Conservation (phyloP, 2,329 filamentous ascomycete species). For the Tothia fuscella region DNA sequence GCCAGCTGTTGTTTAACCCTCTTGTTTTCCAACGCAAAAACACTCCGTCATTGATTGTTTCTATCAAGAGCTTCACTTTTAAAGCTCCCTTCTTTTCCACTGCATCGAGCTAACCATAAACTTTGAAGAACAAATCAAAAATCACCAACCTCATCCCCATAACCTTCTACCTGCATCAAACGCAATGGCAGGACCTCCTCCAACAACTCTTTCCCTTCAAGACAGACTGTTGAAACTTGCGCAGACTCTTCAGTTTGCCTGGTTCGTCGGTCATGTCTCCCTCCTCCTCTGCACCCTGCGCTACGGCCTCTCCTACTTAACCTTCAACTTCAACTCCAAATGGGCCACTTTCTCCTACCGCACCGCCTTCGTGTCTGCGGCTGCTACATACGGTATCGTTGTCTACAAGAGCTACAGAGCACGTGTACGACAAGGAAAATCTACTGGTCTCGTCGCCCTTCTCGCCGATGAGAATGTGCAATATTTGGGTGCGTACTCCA, state of each 20-base stretch:
- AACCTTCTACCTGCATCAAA: neutral
- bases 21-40: too few relatives aligned
- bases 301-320: constrained; percentile 75
- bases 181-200: constrained; percentile 42
- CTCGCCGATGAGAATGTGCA: constrained; percentile 91
- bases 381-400: constrained; percentile 90
- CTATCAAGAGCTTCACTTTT: too few relatives aligned
- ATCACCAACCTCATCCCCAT: neutral
- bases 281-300: constrained; percentile 73
- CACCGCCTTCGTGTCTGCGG: constrained; percentile 77
- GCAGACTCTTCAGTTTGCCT: constrained; percentile 84
- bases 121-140: too few relatives aligned
- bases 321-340: constrained; percentile 72
- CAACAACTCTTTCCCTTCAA: constrained; percentile 52
- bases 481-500: constrained; percentile 63
- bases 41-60: too few relatives aligned
- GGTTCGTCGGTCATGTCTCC: constrained; percentile 61
- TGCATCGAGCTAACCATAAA: too few relatives aligned
- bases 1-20: too few relatives aligned
- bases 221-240: constrained; percentile 68
- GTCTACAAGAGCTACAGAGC: constrained; percentile 96
- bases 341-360: constrained; percentile 80
- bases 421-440: constrained; percentile 62
- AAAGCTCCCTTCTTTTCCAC: too few relatives aligned
- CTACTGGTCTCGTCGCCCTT: constrained; percentile 43